Conservation (phyloP, 768 basidiomycete genomes). For the Mrakia blollopis region DNA sequence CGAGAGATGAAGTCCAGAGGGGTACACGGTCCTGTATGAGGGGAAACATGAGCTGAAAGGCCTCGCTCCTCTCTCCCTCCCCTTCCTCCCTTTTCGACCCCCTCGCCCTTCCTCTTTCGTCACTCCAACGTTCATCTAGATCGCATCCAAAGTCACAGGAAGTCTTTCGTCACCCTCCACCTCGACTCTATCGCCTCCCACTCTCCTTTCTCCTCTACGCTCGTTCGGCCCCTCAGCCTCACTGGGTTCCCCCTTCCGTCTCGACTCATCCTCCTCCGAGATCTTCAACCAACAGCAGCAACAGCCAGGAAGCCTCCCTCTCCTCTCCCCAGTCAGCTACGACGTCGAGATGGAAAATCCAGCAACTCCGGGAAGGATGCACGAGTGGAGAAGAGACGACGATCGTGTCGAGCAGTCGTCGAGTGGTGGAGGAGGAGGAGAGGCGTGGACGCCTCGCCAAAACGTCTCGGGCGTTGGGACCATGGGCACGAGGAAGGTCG, state of each 20-base stretch:
- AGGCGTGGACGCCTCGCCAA: neutral
- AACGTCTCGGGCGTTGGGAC: conserved; percentile 5
- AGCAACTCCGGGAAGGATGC: neutral
- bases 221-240: neutral
- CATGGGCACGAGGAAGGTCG: neutral
- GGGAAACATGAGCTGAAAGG: neutral
- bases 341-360: conserved; percentile 8
- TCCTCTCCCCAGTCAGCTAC: neutral
- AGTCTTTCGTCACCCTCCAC: neutral
- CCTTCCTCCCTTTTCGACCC: neutral
- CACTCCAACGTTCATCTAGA: neutral
- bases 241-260: neutral
- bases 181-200: neutral
- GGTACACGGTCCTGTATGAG: neutral
- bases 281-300: neutral
- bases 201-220: neutral
- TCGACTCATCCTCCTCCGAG: neutral
- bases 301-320: neutral
- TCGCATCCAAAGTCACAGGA: neutral
- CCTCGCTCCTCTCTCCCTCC: neutral
- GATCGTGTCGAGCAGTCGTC: no score
- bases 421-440: neutral
- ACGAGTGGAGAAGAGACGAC: neutral
- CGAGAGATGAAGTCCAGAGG: neutral
- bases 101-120: neutral